A percentile compares a stretch with the other conserved stretches of the same genome.
Evolutionary conservation across 2,329 filamentous ascomycete species (phyloP).

Genomic region (Iodosphaeria phyllophila): DNA sequence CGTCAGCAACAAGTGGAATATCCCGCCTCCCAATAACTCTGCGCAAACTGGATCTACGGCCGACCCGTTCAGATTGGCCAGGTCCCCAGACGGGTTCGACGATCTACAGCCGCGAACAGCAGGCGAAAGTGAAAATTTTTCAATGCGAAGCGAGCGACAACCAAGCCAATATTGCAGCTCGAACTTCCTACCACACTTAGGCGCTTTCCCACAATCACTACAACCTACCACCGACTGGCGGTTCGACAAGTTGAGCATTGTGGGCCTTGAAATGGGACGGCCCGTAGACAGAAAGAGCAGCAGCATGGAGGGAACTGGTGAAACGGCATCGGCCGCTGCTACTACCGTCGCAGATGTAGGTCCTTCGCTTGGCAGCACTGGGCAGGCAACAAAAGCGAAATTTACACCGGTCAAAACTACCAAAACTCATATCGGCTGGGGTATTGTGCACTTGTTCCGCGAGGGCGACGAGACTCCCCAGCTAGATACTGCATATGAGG

Average conservation of each 20-base stretch:
- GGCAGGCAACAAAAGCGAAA: conserved; percentile 65
- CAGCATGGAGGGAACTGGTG: conserved; percentile 15
- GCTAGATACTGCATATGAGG: conserved; percentile 18
- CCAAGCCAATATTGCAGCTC: conserved; percentile 18
- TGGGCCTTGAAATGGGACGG: conserved; percentile 59
- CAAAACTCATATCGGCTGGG: conserved; percentile 71
- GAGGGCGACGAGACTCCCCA: conserved; percentile 58
- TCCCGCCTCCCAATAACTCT: too few species aligned
- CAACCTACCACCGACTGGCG: conserved; percentile 58
- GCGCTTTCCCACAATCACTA: too few species aligned
- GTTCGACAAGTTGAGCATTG: conserved; percentile 59
- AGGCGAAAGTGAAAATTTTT: too few species aligned
- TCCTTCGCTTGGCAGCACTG: conserved; percentile 36
- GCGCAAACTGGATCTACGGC: conserved; percentile 3
- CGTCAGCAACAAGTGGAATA: conserved; percentile 1
- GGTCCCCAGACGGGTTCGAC: too few species aligned
- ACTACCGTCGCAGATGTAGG: conserved; percentile 32
- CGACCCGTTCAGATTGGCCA: too few species aligned
- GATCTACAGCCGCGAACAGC: too few species aligned
- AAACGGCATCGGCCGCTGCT: conserved; percentile 21
- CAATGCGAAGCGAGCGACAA: conserved; percentile 20
- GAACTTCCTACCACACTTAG: too few species aligned
- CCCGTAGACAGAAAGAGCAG: conserved; percentile 8
- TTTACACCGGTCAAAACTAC: conserved; percentile 54
- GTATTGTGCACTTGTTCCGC: conserved; percentile 83